Percentiles rank a stretch among this genome's conserved stretches.
Evolutionary conservation across 805 yeast species (phyloP).

Genomic region (Ogataea minuta): DNA sequence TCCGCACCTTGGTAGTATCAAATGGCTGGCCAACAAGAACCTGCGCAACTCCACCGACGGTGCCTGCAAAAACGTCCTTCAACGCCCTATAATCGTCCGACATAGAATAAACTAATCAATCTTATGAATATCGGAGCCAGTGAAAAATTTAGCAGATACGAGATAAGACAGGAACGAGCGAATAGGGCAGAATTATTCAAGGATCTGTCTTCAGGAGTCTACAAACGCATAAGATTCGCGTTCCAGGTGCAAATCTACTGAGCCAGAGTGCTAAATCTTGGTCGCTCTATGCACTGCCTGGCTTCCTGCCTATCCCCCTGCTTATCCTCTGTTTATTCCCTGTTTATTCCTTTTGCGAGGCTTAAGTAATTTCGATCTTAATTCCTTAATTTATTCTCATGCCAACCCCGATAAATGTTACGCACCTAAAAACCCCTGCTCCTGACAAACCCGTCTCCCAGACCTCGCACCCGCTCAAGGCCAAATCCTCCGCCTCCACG

Average conservation of each 20-base stretch:
- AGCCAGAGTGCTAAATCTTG: too few species aligned
- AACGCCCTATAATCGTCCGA: constrained; percentile 41
- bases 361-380: constrained; percentile 2
- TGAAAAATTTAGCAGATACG: constrained; percentile 9
- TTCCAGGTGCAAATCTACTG: too few species aligned
- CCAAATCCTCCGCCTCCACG: neutral
- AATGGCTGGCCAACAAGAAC: constrained; percentile 96
- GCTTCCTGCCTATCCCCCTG: too few species aligned
- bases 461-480: constrained; percentile 3
- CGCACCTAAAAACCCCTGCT: neutral
- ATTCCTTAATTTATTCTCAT: constrained; percentile 2
- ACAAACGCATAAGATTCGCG: too few species aligned
- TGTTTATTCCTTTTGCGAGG: too few species aligned
- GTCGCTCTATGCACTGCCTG: too few species aligned
- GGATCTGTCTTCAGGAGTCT: too few species aligned
- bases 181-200: too few species aligned
- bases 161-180: constrained; percentile 9
- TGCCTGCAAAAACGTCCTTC: constrained; percentile 87
- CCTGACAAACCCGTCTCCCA: neutral
- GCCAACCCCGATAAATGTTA: constrained; percentile 9
- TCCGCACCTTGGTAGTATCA: constrained; percentile 89
- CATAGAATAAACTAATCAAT: neutral
- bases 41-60: constrained; percentile 94
- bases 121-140: neutral
- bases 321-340: too few species aligned